Conservation (phyloP, 129 eudicot genomes). For the Flaveria sonorensis region DNA sequence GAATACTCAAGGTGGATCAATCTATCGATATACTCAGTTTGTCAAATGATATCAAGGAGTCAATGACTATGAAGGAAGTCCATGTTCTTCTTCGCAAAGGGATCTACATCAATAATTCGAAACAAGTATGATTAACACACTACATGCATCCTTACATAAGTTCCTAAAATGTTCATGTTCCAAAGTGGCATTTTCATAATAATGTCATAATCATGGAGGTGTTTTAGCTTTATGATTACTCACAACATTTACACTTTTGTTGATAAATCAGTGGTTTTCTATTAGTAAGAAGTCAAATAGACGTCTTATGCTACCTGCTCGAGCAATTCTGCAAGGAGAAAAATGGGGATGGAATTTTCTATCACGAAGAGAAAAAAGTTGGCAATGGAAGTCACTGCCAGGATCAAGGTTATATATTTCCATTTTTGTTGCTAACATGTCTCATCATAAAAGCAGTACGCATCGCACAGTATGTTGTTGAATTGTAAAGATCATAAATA, state of each 20-base stretch:
- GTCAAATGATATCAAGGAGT: neutral
- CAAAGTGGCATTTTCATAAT: neutral
- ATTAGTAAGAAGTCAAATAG: conserved; percentile 4
- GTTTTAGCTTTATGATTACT: neutral
- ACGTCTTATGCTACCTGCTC: conserved; percentile 11
- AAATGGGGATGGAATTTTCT: neutral
- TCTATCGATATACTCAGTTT: too few species aligned
- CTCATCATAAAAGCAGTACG: too few species aligned
- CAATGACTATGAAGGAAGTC: neutral
- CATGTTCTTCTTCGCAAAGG: conserved; percentile 4
- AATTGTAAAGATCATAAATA: too few species aligned
- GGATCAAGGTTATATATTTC: conserved; percentile 2
- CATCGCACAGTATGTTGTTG: too few species aligned
- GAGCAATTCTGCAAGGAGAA: conserved; percentile 2
- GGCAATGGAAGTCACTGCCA: neutral
- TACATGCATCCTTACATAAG: too few species aligned
- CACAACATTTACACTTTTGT: neutral
- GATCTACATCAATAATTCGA: neutral
- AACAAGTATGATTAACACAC: neutral
- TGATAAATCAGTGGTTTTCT: conserved; percentile 10
- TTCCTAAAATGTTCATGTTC: neutral
- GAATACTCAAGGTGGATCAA: neutral
- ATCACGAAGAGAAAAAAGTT: neutral
- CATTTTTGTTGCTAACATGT: neutral
- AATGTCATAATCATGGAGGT: neutral